Evolutionary conservation across 306 rosid species (phyloP).

Genomic region (Elaeagnus macrophylla): DNA sequence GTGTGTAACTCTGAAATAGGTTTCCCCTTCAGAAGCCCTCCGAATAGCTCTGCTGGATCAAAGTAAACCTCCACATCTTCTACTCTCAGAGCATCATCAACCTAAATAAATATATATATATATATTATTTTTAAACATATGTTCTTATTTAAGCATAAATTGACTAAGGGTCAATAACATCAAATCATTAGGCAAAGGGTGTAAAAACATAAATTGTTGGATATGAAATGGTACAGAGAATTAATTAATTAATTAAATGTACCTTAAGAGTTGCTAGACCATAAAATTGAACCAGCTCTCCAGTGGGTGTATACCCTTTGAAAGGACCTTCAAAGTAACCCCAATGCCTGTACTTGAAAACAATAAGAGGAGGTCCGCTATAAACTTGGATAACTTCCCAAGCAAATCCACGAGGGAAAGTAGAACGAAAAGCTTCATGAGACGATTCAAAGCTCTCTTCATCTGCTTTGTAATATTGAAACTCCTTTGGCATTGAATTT

Average conservation of each 20-base stretch:
- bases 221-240: too few species aligned
- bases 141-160: too few species aligned
- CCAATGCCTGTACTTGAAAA: constrained; percentile 78
- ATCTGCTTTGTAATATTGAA: constrained; percentile 44
- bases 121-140: too few species aligned
- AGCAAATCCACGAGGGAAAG: constrained; percentile 77
- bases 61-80: constrained; percentile 54
- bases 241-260: too few species aligned
- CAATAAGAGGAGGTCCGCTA: constrained; percentile 58
- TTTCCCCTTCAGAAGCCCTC: constrained; percentile 23
- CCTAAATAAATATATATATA: constrained; percentile 38
- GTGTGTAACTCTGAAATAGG: background rate
- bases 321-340: constrained; percentile 76
- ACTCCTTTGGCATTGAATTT: constrained; percentile 46
- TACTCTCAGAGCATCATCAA: constrained; percentile 44
- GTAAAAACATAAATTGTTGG: too few species aligned
- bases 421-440: constrained; percentile 45
- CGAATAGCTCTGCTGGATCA: constrained; percentile 48
- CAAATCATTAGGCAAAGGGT: too few species aligned
- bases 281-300: constrained; percentile 44
- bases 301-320: constrained; percentile 53
- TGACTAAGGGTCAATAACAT: too few species aligned
- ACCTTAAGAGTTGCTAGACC: constrained; percentile 36
- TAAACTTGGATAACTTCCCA: constrained; percentile 72
- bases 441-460: constrained; percentile 68